Evolutionary conservation across 2,329 filamentous ascomycete species (phyloP), one percentile per base, ranked within the genome.

Genomic region (Stemphylium beticola): DNA sequence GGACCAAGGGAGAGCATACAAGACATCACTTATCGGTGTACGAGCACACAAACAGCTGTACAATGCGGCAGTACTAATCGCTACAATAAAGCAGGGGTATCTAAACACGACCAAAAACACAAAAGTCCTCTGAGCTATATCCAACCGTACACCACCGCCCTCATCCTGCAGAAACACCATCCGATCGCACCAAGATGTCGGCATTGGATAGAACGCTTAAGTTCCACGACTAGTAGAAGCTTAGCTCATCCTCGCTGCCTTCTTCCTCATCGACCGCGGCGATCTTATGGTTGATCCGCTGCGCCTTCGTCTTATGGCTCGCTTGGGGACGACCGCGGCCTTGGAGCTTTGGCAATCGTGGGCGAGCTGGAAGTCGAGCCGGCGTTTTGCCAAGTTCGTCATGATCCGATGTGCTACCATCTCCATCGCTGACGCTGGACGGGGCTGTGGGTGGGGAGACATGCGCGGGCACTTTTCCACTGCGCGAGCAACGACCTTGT

Each of bases 231-330:
- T 62, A 69, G n/a, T 64, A 60, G 54, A 72, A 70, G 58, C 68
- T 69, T 47, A 74, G 48, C 54, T 74, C 72, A 56, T 75, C 72
- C 40, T 73, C 69, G 42, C 71, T 74, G 9, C 58, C 64, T 4
- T 58, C 61, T 2, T 55, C 61, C 20, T 38, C 47, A 17, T 57
- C 56, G 4, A 40, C 42, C 4, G 50, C 33, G 2, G 22, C 18
- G 24, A n/a, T 39, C 4, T 7, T 20, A 44, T 37, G 40, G 26
- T 24, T 6, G 41, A 42, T 22, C 15, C 18, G 6, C 22, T 17
- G 4, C 53, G 43, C 40, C 49, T 59, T 56, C 60, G 59, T 60
- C 57, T 60, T 26, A 58, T 39, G 11, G 18, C 55, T 11, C 36
- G 34, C 41, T n/a, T 22, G n/a, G 55, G 32, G 2, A 38, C 24